A percentile compares a stretch with the other conserved stretches of the same genome.
Evolutionary conservation across 1,284 basidiomycete genomes (phyloP).

Genomic region (Ceratobasidium sp.): DNA sequence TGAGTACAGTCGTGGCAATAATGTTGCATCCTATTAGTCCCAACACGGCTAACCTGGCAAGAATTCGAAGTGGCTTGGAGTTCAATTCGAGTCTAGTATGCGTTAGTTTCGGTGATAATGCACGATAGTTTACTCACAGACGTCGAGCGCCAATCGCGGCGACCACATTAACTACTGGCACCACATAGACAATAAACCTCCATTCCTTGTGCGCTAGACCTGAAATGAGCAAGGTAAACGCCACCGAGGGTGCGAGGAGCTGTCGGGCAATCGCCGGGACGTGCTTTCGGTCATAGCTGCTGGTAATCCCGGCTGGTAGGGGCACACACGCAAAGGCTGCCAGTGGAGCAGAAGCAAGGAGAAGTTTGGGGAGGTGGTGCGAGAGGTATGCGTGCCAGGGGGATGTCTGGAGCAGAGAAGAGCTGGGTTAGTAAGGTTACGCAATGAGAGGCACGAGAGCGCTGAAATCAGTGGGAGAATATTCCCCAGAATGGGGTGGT

Average conservation of each 20-base stretch:
- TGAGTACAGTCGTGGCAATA: conserved; percentile 59
- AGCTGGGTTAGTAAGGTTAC: conserved; percentile 11
- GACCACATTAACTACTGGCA: conserved; percentile 82
- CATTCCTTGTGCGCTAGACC: conserved; percentile 90
- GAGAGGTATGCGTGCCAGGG: conserved; percentile 77
- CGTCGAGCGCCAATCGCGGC: conserved; percentile 69
- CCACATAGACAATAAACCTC: conserved; percentile 90
- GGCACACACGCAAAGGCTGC: conserved; percentile 54
- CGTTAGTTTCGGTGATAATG: not conserved
- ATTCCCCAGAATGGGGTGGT: not conserved
- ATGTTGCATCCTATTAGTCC: conserved; percentile 62
- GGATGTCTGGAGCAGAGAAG: conserved; percentile 60
- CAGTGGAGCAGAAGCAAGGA: conserved; percentile 72
- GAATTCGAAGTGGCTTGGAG: conserved; percentile 21
- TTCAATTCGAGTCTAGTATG: not conserved
- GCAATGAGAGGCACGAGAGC: not conserved
- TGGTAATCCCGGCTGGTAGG: not conserved
- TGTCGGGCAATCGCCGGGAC: conserved; percentile 52
- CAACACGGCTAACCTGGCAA: conserved; percentile 50
- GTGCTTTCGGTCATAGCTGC: not conserved
- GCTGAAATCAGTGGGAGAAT: not conserved
- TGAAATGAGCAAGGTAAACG: conserved; percentile 74
- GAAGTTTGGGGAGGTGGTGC: conserved; percentile 76
- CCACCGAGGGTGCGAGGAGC: conserved; percentile 60
- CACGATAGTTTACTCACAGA: conserved; percentile 58